Evolutionary conservation across 108 stramenopile genomes (phyloP).

Genomic region (Hondaea fermentalgiana): DNA sequence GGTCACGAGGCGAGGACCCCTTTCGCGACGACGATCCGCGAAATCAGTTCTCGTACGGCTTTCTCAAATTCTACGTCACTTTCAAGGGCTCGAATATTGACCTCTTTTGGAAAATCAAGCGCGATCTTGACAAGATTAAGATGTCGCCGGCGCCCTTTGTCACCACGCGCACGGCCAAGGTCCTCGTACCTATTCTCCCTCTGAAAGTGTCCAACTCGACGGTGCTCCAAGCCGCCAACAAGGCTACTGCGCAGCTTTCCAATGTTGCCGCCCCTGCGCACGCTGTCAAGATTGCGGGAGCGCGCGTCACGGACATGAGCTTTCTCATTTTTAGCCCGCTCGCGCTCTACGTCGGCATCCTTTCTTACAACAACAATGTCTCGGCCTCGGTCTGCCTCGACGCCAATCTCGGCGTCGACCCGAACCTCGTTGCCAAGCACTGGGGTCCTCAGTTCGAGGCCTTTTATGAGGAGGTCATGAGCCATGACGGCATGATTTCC

Average conservation of each 20-base stretch:
- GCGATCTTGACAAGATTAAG: not conserved
- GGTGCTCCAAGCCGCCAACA: not conserved
- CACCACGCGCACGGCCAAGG: not conserved
- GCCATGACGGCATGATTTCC: not conserved
- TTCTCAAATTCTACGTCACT: not conserved
- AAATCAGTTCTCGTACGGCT: not conserved
- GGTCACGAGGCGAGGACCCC: not conserved
- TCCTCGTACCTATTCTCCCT: not conserved
- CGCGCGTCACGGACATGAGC: not conserved
- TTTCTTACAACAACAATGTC: not conserved
- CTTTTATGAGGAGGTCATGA: not conserved
- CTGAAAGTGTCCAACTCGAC: not conserved
- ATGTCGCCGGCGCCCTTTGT: not conserved
- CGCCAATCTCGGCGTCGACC: not conserved
- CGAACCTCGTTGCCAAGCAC: not conserved
- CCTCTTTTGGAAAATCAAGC: not conserved
- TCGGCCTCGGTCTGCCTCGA: not conserved
- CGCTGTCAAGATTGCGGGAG: not conserved
- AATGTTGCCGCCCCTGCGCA: not conserved
- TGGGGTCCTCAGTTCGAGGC: not conserved
- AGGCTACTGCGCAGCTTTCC: not conserved
- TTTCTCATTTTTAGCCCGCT: constrained; percentile 6
- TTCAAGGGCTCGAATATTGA: not conserved
- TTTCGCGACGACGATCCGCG: not conserved
- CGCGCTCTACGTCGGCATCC: not conserved